phyloP scores from a whole-genome alignment of 2,329 filamentous ascomycete genomes.

The Zymoseptoria pseudotritici region DNA sequence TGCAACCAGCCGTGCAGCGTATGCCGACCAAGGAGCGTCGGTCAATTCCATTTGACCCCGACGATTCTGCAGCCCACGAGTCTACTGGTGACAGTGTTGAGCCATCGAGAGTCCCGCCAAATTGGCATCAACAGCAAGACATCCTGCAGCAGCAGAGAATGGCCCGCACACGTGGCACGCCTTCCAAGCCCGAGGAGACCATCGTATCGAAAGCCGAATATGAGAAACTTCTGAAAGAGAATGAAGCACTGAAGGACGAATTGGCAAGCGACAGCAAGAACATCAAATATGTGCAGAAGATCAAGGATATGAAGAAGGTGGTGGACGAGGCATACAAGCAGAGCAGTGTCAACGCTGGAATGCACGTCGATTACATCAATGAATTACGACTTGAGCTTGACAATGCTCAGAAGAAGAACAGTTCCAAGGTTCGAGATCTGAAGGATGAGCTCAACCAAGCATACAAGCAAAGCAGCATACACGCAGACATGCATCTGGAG shows the following conservation, averaged over 20 bases:
- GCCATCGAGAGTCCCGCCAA: slow-evolving; percentile 16
- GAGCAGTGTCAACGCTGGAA: slow-evolving; percentile 22
- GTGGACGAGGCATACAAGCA: slow-evolving; percentile 25
- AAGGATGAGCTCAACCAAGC: slow-evolving; percentile 17
- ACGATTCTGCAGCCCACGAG: slow-evolving; percentile 28
- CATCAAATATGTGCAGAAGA: slow-evolving; percentile 18
- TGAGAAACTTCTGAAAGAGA: not conserved
- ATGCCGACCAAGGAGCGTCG: slow-evolving; percentile 19
- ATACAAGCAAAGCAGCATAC: slow-evolving; percentile 19
- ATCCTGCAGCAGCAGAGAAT: slow-evolving; percentile 24
- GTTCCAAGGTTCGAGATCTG: slow-evolving; percentile 17
- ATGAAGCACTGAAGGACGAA: not conserved
- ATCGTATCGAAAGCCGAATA: not conserved
- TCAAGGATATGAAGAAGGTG: slow-evolving; percentile 17
- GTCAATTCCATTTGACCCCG: slow-evolving; percentile 12
- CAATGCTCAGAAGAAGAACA: slow-evolving; percentile 13
- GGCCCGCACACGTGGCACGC: slow-evolving; percentile 11
- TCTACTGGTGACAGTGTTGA: slow-evolving; percentile 21
- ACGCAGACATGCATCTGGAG: slow-evolving; percentile 15
- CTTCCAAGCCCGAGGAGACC: not conserved
- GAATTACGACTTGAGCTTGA: slow-evolving; percentile 17
- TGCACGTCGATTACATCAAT: slow-evolving; percentile 20
- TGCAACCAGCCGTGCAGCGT: slow-evolving; percentile 23
- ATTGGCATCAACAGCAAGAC: slow-evolving; percentile 22
- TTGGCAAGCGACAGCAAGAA: not conserved